Base-by-base conservation (phyloP, 352 stramenopile species). In the Thraustochytrium striatum region DNA sequence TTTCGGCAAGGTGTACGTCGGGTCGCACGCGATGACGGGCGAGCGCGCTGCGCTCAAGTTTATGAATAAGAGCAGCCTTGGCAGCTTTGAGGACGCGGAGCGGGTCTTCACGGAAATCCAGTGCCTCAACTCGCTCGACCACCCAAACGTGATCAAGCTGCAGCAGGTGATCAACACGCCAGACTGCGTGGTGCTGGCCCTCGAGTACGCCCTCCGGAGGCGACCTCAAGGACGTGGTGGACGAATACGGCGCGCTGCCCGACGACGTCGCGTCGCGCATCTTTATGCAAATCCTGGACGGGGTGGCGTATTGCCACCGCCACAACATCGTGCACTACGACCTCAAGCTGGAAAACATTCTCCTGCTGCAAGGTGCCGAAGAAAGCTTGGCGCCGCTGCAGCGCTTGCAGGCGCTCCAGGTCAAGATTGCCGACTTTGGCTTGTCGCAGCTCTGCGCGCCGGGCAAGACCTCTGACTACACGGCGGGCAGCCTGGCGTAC, bases 321-420 rank as follows among this genome's bases (percentile, higher is more conserved):
- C 55, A 80, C 36, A 52, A 80, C 39, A 61, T 80, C 32, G 57
- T 80, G 16, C 70, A 80, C 36, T 80, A 80, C 43, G 70, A 80
- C 28, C 70, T 80, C 55, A 80, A 80, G 28, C 57, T 80, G 13
- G 70, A 80, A 39, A 80, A 80, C 47, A 80, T 80, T 81, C 25
- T 80, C 3, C 70, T 80, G 11, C n/a, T n/a, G n/a, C n/a, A n/a
- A n/a, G n/a, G n/a, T n/a, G 41, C 70, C 21, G 59, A 75, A 25
- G 33, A 70, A 55, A 58, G 5, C 5, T 11, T 11, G 5, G 35
- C 30, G 5, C 59, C 43, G 5, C 5, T 11, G n/a, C 61, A 11
- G 5, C 53, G 41, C 16, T 33, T 80, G 28, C 28, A 43, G n/a
- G 52, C 30, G 16, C 38, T 80, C 7, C 70, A 80, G 41, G 58